These are phyloP conservation scores for Jamesozyma piceae DNA, from an alignment of 805 yeast species.

Conservation along the genomic window DNA sequence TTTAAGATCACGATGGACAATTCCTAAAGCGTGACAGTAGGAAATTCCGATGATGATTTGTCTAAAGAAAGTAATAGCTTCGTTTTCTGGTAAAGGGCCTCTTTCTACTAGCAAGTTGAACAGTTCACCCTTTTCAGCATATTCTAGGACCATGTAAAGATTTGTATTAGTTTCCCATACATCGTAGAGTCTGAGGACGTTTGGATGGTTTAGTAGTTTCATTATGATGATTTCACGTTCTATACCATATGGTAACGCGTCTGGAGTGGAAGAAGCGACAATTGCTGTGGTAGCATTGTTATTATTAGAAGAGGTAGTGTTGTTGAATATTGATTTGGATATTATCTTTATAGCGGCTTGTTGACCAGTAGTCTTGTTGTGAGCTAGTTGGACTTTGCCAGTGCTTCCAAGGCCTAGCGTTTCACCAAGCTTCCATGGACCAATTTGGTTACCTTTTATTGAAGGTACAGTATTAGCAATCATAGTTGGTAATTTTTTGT, in stretches of 20 bases:
- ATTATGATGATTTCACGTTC: slow-evolving; percentile 79
- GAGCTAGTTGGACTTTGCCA: slow-evolving; percentile 88
- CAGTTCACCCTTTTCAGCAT: slow-evolving; percentile 94
- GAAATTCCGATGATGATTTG: slow-evolving; percentile 77
- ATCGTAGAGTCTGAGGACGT: slow-evolving; percentile 69
- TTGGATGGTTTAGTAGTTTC: slow-evolving; percentile 71
- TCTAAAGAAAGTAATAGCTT: slow-evolving; percentile 82
- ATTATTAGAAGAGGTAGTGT: background rate
- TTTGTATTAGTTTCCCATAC: slow-evolving; percentile 85
- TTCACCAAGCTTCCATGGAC: slow-evolving; percentile 95
- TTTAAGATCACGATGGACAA: slow-evolving; percentile 80
- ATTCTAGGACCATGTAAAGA: slow-evolving; percentile 79
- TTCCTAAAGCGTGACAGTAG: slow-evolving; percentile 77
- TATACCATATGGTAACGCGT: slow-evolving; percentile 69
- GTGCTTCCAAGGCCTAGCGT: slow-evolving; percentile 96
- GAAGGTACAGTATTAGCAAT: slow-evolving; percentile 13
- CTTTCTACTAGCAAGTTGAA: slow-evolving; percentile 84
- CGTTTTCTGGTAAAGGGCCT: slow-evolving; percentile 80
- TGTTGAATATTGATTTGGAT: slow-evolving; percentile 63
- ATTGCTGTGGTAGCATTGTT: slow-evolving; percentile 15
- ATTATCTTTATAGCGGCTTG: slow-evolving; percentile 95
- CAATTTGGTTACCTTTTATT: slow-evolving; percentile 42
- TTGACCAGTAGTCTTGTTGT: slow-evolving; percentile 73
- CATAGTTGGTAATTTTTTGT: too few relatives aligned
- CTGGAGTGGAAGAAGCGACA: slow-evolving; percentile 39